Evolutionary conservation across 1,284 basidiomycete genomes (phyloP).

Genomic region (Puccinia coronata): DNA sequence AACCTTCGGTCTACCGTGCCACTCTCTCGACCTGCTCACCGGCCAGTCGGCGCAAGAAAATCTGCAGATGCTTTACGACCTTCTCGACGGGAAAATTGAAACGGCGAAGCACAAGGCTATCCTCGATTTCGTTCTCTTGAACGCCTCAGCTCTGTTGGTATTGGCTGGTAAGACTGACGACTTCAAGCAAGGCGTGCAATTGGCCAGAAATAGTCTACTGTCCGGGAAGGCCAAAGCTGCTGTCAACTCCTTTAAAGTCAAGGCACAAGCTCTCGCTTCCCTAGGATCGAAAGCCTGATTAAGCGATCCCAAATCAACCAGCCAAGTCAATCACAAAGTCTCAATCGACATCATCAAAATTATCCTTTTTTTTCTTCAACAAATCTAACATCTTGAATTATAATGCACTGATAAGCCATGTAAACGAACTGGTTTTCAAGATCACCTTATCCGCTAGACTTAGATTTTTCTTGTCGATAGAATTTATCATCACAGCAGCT

Average conservation of each 20-base stretch:
- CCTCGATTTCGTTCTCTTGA: constrained; percentile 79
- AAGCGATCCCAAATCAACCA: not conserved
- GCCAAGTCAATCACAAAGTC: too few relatives aligned
- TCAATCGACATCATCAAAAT: too few relatives aligned
- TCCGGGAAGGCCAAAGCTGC: constrained; percentile 76
- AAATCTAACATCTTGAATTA: too few relatives aligned
- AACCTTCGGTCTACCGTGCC: constrained; percentile 30
- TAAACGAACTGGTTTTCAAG: not conserved
- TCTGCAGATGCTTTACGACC: constrained; percentile 66
- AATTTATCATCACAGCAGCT: not conserved
- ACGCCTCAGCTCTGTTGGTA: constrained; percentile 77
- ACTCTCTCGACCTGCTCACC: constrained; percentile 26
- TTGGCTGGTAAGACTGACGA: constrained; percentile 72
- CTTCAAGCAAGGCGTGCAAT: constrained; percentile 70
- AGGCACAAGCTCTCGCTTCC: not conserved
- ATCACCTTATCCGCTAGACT: not conserved
- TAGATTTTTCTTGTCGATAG: not conserved
- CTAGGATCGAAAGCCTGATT: not conserved
- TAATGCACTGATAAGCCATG: too few relatives aligned
- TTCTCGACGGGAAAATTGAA: constrained; percentile 63
- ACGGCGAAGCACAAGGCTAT: constrained; percentile 62
- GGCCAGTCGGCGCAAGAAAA: constrained; percentile 68
- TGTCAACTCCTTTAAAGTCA: constrained; percentile 63
- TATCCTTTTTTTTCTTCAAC: too few relatives aligned
- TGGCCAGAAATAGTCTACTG: constrained; percentile 73